These are phyloP conservation scores for Coccomyxa sp. DNA, from an alignment of 139 green algal genomes.

Conservation along the genomic window DNA sequence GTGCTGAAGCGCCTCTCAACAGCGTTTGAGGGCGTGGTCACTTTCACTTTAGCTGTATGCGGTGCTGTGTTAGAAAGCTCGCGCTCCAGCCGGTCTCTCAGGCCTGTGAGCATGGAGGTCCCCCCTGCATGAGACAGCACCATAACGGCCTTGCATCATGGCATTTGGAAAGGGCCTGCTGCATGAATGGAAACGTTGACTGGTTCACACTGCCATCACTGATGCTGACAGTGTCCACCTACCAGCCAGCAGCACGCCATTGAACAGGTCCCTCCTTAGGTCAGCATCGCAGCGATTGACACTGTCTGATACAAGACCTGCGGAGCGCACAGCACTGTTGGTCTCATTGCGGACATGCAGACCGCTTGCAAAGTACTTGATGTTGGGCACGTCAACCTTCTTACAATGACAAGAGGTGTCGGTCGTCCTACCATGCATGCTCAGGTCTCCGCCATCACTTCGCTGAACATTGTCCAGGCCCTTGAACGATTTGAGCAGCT, in stretches of 20 bases:
- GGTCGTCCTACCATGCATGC: slow-evolving; percentile 7
- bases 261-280: slow-evolving; percentile 81
- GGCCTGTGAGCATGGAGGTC: slow-evolving; percentile 49
- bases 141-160: too few relatives aligned
- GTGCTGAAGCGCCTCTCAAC: slow-evolving; percentile 77
- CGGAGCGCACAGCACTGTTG: too few relatives aligned
- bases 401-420: neutral
- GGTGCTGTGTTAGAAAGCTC: slow-evolving; percentile 51
- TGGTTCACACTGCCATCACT: too few relatives aligned
- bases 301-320: slow-evolving; percentile 60
- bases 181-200: too few relatives aligned
- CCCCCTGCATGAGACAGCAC: slow-evolving; percentile 28
- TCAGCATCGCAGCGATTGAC: slow-evolving; percentile 85
- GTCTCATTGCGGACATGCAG: too few relatives aligned
- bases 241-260: slow-evolving; percentile 68
- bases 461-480: slow-evolving; percentile 8
- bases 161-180: too few relatives aligned
- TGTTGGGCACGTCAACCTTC: neutral
- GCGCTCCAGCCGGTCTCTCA: slow-evolving; percentile 81
- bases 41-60: slow-evolving; percentile 75
- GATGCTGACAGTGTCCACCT: neutral
- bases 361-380: neutral
- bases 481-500: slow-evolving; percentile 8
- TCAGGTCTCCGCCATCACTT: slow-evolving; percentile 11
- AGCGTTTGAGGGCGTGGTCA: slow-evolving; percentile 62